Evolutionary conservation across 192 early-diverging fungal genomes (phyloP), one percentile per base, ranked within the genome.

Genomic region (Linnemannia schmuckeri): DNA sequence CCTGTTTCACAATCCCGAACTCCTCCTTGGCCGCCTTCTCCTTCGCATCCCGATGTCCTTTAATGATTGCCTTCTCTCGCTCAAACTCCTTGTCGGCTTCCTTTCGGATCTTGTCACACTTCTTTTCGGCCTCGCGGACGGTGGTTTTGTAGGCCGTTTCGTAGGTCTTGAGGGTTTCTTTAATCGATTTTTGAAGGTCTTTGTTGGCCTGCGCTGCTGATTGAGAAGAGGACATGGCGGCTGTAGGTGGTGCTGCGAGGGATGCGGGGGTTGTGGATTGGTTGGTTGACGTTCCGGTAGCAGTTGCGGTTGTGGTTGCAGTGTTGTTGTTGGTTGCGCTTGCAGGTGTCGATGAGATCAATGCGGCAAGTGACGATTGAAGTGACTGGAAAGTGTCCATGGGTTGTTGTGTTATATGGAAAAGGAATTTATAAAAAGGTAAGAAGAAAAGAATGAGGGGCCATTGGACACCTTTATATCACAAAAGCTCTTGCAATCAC

Each of bases 11-110:
- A 22, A 52, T 22, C 41, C 68, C 54, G n/a, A 46, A 70, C 27
- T 86, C 84, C 13, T 86, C 84, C 71, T 86, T 86, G 79, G 78
- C 79, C 18, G 72, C 70, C 38, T 78, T 76, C 37, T 86, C 84
- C 4, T 42, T 70, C 22, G 68, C 33, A 12, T 86, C 84, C 75
- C 74, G 76, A 22, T 71, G 52, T 1, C 74, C 74, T 40, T 77
- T 76, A 47, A 69, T 74, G 4, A 46, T 61, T 1, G 84, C 84
- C 46, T 44, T 63, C 20, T 80, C 84, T 0, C 55, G 75, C 9
- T 86, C 84, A 17, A 79, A 79, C 13, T 47, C 70, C 52, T 77
- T 76, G 3, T 86, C 84, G 46, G 84, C 84, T 57, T 86, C 84
- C 37, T 76, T 74, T 6, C 75, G 69, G 15, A 86, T 20, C n/a